phyloP scores from a whole-genome alignment of 2,329 filamentous ascomycete species.

The Alternaria sp. region DNA sequence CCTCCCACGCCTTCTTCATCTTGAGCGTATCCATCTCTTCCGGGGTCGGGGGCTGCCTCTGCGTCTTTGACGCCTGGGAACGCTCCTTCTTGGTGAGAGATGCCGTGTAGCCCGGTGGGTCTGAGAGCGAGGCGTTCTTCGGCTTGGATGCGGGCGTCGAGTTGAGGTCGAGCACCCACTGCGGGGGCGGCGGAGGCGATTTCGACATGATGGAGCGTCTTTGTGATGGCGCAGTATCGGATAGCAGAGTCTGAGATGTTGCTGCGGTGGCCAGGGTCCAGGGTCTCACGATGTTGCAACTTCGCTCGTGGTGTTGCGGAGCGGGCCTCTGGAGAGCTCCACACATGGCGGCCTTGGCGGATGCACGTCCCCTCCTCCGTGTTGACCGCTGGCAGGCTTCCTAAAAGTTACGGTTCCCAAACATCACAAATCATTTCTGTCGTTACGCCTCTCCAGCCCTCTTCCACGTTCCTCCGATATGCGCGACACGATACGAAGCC shows the following conservation, averaged over 20 bases:
- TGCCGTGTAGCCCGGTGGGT: constrained; percentile 83
- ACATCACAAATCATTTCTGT: constrained; percentile 2
- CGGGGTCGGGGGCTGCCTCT: constrained; percentile 72
- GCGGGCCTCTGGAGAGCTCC: constrained; percentile 5
- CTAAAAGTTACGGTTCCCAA: constrained; percentile 20
- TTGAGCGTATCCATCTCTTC: constrained; percentile 95
- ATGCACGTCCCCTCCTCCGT: constrained; percentile 35
- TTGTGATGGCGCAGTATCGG: neutral
- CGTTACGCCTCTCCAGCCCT: neutral
- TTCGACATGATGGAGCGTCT: constrained; percentile 23
- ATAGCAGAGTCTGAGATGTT: neutral
- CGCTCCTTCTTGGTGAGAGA: constrained; percentile 49
- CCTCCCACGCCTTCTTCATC: constrained; percentile 98
- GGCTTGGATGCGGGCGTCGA: constrained; percentile 69
- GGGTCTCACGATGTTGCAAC: neutral
- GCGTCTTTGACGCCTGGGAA: constrained; percentile 44
- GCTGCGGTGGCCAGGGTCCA: neutral
- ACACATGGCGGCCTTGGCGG: constrained; percentile 24
- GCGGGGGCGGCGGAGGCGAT: constrained; percentile 61
- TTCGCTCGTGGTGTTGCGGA: constrained; percentile 7
- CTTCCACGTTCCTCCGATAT: constrained; percentile 17
- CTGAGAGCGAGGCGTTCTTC: constrained; percentile 72
- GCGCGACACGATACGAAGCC: constrained; percentile 19
- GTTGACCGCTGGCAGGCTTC: constrained; percentile 22
- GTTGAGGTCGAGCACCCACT: constrained; percentile 84